Evolutionary conservation across 768 basidiomycete species (phyloP).

Genomic region (Boletus reticuloceps): DNA sequence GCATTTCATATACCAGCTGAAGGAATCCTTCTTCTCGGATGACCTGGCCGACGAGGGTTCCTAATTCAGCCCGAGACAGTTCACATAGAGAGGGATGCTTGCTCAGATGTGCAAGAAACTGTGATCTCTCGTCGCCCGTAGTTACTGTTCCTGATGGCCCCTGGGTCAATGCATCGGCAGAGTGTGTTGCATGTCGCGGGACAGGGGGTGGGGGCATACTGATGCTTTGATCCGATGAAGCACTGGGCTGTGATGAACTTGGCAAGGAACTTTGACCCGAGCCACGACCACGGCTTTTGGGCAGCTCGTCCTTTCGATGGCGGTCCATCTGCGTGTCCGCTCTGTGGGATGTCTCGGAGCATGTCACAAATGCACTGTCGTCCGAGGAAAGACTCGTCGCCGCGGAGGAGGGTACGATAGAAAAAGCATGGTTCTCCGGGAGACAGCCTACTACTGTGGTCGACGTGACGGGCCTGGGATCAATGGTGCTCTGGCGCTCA

Average conservation of each 20-base stretch:
- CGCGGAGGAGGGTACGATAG: constrained; percentile 5
- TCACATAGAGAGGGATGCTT: constrained; percentile 51
- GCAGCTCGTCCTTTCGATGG: neutral
- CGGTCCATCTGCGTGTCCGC: neutral
- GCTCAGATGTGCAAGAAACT: constrained; percentile 40
- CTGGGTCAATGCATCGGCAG: constrained; percentile 1
- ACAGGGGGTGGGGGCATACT: constrained; percentile 33
- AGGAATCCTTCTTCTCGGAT: constrained; percentile 76
- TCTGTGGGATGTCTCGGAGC: constrained; percentile 22
- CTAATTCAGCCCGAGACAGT: constrained; percentile 49
- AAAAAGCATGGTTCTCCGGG: neutral
- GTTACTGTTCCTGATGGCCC: constrained; percentile 6
- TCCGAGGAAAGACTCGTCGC: constrained; percentile 23
- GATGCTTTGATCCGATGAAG: constrained; percentile 24
- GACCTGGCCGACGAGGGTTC: constrained; percentile 55
- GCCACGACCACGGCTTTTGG: constrained; percentile 4
- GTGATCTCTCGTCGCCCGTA: constrained; percentile 8
- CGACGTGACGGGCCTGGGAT: constrained; percentile 2
- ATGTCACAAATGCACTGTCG: constrained; percentile 26
- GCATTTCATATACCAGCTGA: constrained; percentile 53
- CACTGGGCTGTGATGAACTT: constrained; percentile 30
- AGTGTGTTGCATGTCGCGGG: constrained; percentile 14
- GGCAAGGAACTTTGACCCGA: constrained; percentile 24
- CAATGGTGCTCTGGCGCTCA: constrained; percentile 6
- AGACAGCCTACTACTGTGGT: neutral